Percentiles rank a stretch among this genome's conserved stretches.
Conservation (phyloP, 768 basidiomycete species). For the Hericium rajendrae region DNA sequence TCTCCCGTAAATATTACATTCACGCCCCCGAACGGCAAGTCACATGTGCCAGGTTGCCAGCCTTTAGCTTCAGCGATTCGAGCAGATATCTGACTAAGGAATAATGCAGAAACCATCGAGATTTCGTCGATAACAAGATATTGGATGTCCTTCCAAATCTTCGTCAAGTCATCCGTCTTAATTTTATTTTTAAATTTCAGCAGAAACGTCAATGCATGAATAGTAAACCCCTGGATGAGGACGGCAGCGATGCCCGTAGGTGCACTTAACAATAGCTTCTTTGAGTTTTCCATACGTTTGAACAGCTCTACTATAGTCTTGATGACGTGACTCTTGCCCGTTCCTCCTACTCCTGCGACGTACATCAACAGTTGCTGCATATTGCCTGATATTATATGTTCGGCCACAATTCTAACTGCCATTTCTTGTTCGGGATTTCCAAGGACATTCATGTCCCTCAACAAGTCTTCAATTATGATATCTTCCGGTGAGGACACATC, state of each 20-base stretch:
- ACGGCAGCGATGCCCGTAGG: conserved; percentile 23
- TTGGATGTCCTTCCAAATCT: conserved; percentile 9
- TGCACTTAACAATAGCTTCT: too few relatives aligned
- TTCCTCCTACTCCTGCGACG: conserved; percentile 22
- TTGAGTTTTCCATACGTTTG: too few relatives aligned
- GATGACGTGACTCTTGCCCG: conserved; percentile 23
- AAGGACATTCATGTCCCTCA: too few relatives aligned
- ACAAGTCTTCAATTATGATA: too few relatives aligned
- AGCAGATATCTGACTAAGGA: neutral
- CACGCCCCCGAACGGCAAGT: neutral
- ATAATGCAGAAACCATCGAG: neutral
- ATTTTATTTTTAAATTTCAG: neutral
- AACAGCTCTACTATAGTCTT: too few relatives aligned
- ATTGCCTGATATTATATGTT: too few relatives aligned
- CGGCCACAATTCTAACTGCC: too few relatives aligned
- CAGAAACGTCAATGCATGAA: conserved; percentile 20
- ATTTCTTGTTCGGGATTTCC: too few relatives aligned
- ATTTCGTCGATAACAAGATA: conserved; percentile 7
- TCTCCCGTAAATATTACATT: neutral
- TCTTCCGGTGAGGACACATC: too few relatives aligned
- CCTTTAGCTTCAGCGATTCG: neutral
- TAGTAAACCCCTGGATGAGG: conserved; percentile 20
- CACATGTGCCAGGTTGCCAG: neutral
- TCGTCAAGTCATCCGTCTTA: conserved; percentile 3
- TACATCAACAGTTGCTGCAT: conserved; percentile 20